Percentiles rank a stretch among this genome's conserved stretches.
These are phyloP conservation scores for Amauroascus niger DNA, from an alignment of 2,329 filamentous ascomycete species.

Conservation along the genomic window DNA sequence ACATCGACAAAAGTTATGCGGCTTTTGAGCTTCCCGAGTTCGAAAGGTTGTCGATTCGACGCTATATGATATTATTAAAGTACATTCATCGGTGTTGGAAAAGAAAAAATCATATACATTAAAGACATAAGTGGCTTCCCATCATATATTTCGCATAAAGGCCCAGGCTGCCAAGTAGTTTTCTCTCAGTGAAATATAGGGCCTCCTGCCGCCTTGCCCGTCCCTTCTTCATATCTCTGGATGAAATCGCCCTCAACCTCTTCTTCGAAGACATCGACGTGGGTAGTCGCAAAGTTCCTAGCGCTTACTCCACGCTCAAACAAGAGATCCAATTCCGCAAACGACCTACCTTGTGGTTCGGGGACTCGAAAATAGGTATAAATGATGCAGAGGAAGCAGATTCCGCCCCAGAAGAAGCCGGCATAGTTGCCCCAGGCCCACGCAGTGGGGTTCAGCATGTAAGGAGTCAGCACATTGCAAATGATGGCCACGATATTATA, in stretches of 20 bases:
- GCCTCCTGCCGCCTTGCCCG: not conserved
- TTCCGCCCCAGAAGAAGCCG: slow-evolving; percentile 79
- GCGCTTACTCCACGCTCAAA: slow-evolving; percentile 66
- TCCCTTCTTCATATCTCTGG: slow-evolving; percentile 9
- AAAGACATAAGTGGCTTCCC: not conserved
- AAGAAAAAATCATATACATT: not conserved
- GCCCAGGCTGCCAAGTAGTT: not conserved
- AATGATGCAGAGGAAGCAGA: slow-evolving; percentile 69
- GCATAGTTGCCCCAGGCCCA: slow-evolving; percentile 86
- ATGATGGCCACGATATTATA: slow-evolving; percentile 77
- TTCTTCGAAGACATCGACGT: slow-evolving; percentile 18
- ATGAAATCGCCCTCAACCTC: slow-evolving; percentile 15
- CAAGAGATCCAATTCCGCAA: slow-evolving; percentile 75
- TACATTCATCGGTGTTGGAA: too few relatives aligned
- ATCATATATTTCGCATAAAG: not conserved
- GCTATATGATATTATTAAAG: too few relatives aligned
- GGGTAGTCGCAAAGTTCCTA: slow-evolving; percentile 50
- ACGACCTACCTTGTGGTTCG: slow-evolving; percentile 69
- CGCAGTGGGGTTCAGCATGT: slow-evolving; percentile 79
- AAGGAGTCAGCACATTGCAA: slow-evolving; percentile 71
- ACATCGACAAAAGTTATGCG: too few relatives aligned
- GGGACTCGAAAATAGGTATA: slow-evolving; percentile 76
- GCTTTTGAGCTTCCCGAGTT: too few relatives aligned
- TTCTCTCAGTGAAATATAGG: too few relatives aligned
- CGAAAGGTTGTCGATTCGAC: too few relatives aligned